Evolutionary conservation across 257 asterid species (phyloP).

Genomic region (Jasminum sambac): DNA sequence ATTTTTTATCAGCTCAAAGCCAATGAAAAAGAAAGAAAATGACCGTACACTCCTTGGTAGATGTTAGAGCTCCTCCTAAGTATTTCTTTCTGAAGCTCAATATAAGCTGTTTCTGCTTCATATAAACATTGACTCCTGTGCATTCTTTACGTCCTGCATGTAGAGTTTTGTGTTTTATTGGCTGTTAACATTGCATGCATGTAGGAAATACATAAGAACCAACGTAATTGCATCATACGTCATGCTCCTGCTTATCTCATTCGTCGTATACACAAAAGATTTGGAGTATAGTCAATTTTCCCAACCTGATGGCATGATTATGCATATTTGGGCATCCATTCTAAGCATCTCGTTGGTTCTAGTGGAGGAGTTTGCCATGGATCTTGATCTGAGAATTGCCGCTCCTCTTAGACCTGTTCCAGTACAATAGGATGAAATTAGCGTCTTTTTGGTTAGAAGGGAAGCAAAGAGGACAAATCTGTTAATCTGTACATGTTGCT

Average conservation of each 20-base stretch:
- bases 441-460: background rate
- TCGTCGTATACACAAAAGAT: background rate
- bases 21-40: background rate
- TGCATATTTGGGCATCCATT: conserved; percentile 48
- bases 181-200: background rate
- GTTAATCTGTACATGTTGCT: conserved; percentile 46
- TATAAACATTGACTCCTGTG: conserved; percentile 38
- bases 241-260: background rate
- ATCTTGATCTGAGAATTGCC: conserved; percentile 57
- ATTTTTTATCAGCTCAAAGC: background rate
- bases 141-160: conserved; percentile 50
- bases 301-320: conserved; percentile 59
- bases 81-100: conserved; percentile 53
- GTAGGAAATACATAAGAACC: background rate
- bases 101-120: conserved; percentile 45
- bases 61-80: conserved; percentile 49
- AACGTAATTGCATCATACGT: background rate
- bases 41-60: conserved; percentile 52
- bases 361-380: conserved; percentile 30
- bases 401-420: conserved; percentile 62
- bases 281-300: background rate
- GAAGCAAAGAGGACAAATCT: background rate
- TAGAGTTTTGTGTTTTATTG: conserved; percentile 17
- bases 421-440: background rate
- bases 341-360: conserved; percentile 44